Base-by-base conservation (phyloP, 2,329 filamentous ascomycete species). In the Coniochaeta prunicola region DNA sequence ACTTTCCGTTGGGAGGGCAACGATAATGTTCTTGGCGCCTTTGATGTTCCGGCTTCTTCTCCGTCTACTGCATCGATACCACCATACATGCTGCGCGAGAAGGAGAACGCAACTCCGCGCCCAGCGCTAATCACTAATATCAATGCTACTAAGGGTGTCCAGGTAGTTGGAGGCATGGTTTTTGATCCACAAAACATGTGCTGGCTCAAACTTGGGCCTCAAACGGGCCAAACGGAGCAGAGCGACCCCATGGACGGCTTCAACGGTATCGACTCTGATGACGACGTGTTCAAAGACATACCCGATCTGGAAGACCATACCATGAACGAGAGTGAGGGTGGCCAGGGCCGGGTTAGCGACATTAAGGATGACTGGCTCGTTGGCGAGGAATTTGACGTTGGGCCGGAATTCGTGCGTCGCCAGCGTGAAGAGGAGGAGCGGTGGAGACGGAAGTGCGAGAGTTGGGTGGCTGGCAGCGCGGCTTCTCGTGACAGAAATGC, bases 141-240 rank as follows among this genome's bases (percentile, higher is more conserved):
- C 64, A 90, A 89, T 58, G 82, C 87, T 4, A 87, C 88, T 61
- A 90, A 93, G 68, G 92, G 91, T 62, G 89, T 96, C 15, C 92
- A 97, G 73, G 89, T 97, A 36, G 92, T 97, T 59, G 90, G 92
- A n/a, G 91, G 92, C 65, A 99, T 99, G 94, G 89, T 97, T 10
- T 99, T 97, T 71, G 94, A 99, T 69, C 94, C 94, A 3, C 88
- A 91, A 62, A 91, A 91, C 66, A 97, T 99, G 93, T 96, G 92
- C 71, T 99, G 94, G 94, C 81, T 97, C 59, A 97, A 96, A 73
- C 79, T 94, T 62, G 78, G 80, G 53, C 72, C 77, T 19, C 70
- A 80, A 31, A 71, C 71, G 56, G 67, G 73, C 45, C 77, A 75
- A 60, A 76, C 78, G 1, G 79, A 83, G 19, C 71, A 74, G 10